Evolutionary conservation across 768 basidiomycete species (phyloP).

Genomic region (Tulasnella sp.): DNA sequence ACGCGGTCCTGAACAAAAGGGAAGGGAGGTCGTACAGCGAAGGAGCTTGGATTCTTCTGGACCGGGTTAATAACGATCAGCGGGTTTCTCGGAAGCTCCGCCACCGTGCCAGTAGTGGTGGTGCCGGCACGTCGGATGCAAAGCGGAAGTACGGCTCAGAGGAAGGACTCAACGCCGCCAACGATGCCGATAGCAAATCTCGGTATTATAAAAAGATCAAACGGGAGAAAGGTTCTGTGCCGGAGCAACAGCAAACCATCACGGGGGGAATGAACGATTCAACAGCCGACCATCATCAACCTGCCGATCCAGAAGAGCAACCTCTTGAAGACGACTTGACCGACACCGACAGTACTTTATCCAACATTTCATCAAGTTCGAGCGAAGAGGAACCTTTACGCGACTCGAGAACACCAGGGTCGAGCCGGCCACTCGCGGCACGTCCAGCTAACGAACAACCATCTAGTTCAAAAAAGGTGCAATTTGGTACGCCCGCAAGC

Average conservation of each 20-base stretch:
- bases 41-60: not conserved
- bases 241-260: no score
- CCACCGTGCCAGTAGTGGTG: no score
- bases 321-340: not conserved
- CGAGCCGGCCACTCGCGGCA: not conserved
- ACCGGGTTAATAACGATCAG: no score
- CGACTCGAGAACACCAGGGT: not conserved
- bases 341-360: not conserved
- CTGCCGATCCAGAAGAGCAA: not conserved
- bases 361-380: not conserved
- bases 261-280: not conserved
- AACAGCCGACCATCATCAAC: not conserved
- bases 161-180: not conserved
- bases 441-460: not conserved
- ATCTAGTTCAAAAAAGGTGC: not conserved
- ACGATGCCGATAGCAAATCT: not conserved
- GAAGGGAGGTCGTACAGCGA: not conserved
- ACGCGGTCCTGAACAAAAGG: not conserved
- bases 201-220: not conserved
- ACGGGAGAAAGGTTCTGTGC: not conserved
- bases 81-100: no score
- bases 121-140: not conserved
- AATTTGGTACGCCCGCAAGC: not conserved
- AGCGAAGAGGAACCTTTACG: not conserved
- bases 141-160: not conserved